Conservation (phyloP, 257 asterid genomes). For the Fraxinus cuspidata region DNA sequence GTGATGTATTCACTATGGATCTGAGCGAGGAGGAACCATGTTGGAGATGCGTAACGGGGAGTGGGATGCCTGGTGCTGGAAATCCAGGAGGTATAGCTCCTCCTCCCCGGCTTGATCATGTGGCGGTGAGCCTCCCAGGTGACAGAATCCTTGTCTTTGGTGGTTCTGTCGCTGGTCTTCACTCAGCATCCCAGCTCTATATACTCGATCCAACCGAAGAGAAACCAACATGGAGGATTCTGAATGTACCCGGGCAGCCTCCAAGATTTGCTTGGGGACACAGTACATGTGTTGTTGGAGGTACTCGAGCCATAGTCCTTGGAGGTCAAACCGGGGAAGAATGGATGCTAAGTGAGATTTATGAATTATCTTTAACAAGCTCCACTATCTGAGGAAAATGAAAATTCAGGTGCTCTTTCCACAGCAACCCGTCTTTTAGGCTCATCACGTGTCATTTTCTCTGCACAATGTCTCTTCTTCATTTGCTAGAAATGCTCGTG, state of each 20-base stretch:
- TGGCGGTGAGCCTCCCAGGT: conserved; percentile 90
- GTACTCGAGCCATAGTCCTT: conserved; percentile 87
- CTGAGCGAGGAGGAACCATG: conserved; percentile 85
- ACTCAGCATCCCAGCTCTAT: conserved; percentile 92
- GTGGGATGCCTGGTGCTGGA: conserved; percentile 94
- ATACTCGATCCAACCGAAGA: conserved; percentile 94
- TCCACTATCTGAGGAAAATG: conserved; percentile 31
- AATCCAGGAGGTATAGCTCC: conserved; percentile 96
- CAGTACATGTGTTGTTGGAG: conserved; percentile 91
- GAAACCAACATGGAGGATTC: conserved; percentile 94
- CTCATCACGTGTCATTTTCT: background rate
- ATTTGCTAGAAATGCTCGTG: conserved; percentile 21
- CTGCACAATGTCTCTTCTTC: background rate
- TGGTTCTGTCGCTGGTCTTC: conserved; percentile 96
- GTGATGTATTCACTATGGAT: conserved; percentile 95
- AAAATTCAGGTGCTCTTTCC: conserved; percentile 23
- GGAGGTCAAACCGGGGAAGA: conserved; percentile 98
- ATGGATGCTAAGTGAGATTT: conserved; percentile 91
- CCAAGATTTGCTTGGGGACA: conserved; percentile 98
- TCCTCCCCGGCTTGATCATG: conserved; percentile 96
- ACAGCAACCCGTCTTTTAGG: conserved; percentile 21
- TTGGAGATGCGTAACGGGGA: conserved; percentile 90
- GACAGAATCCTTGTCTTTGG: conserved; percentile 84
- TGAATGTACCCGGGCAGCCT: conserved; percentile 80
- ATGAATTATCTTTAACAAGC: conserved; percentile 84